Evolutionary conservation across 2,329 filamentous ascomycete species (phyloP).

Genomic region (Lasiodiplodia hormozganensis): DNA sequence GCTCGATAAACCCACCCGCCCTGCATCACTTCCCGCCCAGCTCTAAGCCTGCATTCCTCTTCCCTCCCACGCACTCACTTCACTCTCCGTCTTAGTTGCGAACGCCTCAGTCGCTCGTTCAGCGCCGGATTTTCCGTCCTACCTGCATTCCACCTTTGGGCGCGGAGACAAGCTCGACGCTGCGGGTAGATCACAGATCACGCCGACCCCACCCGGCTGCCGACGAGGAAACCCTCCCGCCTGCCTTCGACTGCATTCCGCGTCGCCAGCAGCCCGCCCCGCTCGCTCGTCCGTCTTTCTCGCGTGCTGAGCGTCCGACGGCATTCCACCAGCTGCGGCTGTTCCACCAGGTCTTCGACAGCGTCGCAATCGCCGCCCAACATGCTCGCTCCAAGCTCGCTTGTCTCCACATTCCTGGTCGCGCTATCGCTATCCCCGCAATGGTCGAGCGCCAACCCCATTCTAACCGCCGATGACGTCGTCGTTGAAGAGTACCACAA

Average conservation of each 20-base stretch:
- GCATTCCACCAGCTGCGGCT: constrained; percentile 13
- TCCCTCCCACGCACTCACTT: constrained; percentile 10
- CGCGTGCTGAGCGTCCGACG: constrained; percentile 1
- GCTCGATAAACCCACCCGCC: constrained; percentile 26
- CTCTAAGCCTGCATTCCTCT: constrained; percentile 19
- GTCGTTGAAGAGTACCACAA: constrained; percentile 40
- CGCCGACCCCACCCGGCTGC: constrained; percentile 7
- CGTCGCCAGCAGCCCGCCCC: constrained; percentile 7
- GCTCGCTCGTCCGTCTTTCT: constrained; percentile 3
- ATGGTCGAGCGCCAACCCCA: constrained; percentile 23
- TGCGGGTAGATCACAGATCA: constrained; percentile 16
- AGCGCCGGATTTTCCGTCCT: neutral
- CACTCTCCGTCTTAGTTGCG: constrained; percentile 10
- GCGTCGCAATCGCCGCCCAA: constrained; percentile 10
- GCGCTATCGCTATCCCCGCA: constrained; percentile 28
- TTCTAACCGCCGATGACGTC: constrained; percentile 3
- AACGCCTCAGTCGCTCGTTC: constrained; percentile 26
- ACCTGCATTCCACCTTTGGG: neutral
- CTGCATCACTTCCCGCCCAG: constrained; percentile 5
- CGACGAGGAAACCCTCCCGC: neutral
- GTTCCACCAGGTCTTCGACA: neutral
- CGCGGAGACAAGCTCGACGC: constrained; percentile 3
- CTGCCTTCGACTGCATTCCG: neutral
- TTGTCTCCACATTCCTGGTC: constrained; percentile 27
- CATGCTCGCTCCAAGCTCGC: constrained; percentile 7